Evolutionary conservation across 2,329 filamentous ascomycete species (phyloP).

Genomic region (Calonectria honghensis): DNA sequence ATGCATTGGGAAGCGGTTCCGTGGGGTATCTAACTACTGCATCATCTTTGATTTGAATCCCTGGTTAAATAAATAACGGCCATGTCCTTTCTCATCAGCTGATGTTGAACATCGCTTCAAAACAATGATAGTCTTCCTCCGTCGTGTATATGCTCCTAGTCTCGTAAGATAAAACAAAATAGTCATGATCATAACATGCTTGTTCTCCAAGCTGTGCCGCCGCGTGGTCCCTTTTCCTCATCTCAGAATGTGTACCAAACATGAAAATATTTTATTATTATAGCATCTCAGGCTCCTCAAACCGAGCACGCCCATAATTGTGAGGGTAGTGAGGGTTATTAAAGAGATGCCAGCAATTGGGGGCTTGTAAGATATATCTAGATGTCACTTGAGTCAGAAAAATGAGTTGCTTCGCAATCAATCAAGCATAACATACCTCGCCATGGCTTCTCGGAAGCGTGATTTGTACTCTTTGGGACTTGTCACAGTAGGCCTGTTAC

Average conservation of each 20-base stretch:
- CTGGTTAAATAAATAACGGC: background rate
- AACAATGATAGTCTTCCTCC: constrained; percentile 7
- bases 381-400: constrained; percentile 32
- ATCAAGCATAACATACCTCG: constrained; percentile 76
- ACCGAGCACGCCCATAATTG: constrained; percentile 61
- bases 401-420: background rate
- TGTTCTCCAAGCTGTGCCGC: background rate
- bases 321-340: constrained; percentile 63
- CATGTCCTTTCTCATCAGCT: constrained; percentile 21
- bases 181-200: constrained; percentile 17
- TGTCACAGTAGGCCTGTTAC: constrained; percentile 94
- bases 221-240: constrained; percentile 7
- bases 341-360: constrained; percentile 86
- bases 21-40: constrained; percentile 47
- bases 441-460: constrained; percentile 97
- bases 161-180: constrained; percentile 11
- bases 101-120: constrained; percentile 21
- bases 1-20: constrained; percentile 23
- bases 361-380: constrained; percentile 83
- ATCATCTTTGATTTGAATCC: constrained; percentile 21
- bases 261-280: constrained; percentile 39
- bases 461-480: constrained; percentile 98
- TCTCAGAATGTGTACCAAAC: background rate
- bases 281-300: constrained; percentile 62
- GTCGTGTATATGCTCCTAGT: constrained; percentile 23